A percentile compares a stretch with the other conserved stretches of the same genome.
Conservation (phyloP, 2,329 filamentous ascomycete species). For the Aspergillus spinulosporus region DNA sequence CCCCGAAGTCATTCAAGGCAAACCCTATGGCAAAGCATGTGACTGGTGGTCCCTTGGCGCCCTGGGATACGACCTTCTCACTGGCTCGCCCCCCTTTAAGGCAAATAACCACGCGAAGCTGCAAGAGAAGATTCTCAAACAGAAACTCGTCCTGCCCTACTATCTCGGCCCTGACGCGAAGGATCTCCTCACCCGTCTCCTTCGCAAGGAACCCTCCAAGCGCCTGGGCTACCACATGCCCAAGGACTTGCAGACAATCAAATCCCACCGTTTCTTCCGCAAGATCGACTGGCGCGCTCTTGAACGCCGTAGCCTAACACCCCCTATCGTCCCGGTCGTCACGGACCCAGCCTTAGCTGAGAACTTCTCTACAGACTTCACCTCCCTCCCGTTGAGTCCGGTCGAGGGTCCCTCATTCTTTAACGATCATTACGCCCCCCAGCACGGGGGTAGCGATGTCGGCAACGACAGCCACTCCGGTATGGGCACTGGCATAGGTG, state of each 20-base stretch:
- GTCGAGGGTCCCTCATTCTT: conserved; percentile 47
- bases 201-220: conserved; percentile 90
- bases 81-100: conserved; percentile 85
- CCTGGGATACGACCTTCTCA: conserved; percentile 87
- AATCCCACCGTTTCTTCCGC: conserved; percentile 93
- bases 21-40: conserved; percentile 88
- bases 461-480: background rate
- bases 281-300: conserved; percentile 94
- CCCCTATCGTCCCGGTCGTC: conserved; percentile 92
- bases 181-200: conserved; percentile 82
- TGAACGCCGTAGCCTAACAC: conserved; percentile 75
- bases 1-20: conserved; percentile 84
- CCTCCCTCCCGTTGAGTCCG: conserved; percentile 77
- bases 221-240: conserved; percentile 85
- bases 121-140: conserved; percentile 91
- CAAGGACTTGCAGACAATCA: conserved; percentile 81
- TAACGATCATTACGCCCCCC: conserved; percentile 29
- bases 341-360: conserved; percentile 94
- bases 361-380: conserved; percentile 95
- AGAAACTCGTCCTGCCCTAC: conserved; percentile 86
- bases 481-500: background rate
- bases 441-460: conserved; percentile 13
- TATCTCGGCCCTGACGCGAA: conserved; percentile 90
- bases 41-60: conserved; percentile 99
- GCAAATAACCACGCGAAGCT: conserved; percentile 92